Evolutionary conservation across 2,329 filamentous ascomycete genomes (phyloP), one percentile per base, ranked within the genome.

Genomic region (Ampelomyces quisqualis): DNA sequence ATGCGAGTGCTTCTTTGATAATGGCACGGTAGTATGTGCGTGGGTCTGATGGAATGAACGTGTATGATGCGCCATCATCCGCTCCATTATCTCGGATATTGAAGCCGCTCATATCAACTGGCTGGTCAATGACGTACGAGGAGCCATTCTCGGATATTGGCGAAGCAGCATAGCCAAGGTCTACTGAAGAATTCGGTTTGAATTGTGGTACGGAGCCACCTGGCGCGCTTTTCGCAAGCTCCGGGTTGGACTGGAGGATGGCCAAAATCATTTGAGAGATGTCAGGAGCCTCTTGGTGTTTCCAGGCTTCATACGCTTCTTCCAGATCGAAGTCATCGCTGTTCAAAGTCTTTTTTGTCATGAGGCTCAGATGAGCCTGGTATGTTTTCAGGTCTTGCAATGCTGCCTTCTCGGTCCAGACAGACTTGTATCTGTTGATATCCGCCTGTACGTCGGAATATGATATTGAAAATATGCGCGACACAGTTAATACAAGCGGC

Each of bases 231-330:
- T 90, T 94, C 34, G 89, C 85, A 37, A 97, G 75, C 51, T 91
- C 86, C 3, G 90, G 91, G 55, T 88, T 89, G 5, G 86, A 86
- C 46, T 87, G 89, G 27, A 97, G 75, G 49, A 98, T 88, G 24
- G 90, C 87, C 57, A 95, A 77, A 77, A 98, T 93, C 82, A 97
- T 90, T 55, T 93, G 87, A 5, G 90, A 93, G 28, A 98, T 73
- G 55, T 95, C 88, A 9, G 86, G 85, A 3, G 80, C 80, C 67
- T 98, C 93, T n/a, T 83, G 80, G 63, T 88, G 91, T 67, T 90
- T 94, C 93, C 93, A 98, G 29, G 81, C 76, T 50, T 90, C 83
- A 64, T 90, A 98, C 3, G 86, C 85, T 45, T 95, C 90, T 41
- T 95, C 89, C 13, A 86, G 71, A 46, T 95, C 89, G 67, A 98